Evolutionary conservation across 257 asterid species (phyloP).

Genomic region (Nicotiana noctiflora): DNA sequence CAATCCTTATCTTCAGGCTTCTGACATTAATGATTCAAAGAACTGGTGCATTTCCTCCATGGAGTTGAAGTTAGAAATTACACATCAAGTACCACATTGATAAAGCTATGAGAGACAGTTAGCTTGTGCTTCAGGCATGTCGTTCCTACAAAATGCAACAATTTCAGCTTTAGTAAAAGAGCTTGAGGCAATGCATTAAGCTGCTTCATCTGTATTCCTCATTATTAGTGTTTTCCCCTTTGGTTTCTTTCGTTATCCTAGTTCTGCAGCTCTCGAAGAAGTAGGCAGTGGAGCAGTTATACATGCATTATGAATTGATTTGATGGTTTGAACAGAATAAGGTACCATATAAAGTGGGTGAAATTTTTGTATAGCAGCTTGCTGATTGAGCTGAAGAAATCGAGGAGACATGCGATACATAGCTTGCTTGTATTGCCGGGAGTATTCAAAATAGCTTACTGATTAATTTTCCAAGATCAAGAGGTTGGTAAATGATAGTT

Average conservation of each 20-base stretch:
- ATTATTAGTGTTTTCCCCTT: background rate
- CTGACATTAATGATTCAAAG: background rate
- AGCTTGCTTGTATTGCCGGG: background rate
- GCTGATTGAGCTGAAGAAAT: background rate
- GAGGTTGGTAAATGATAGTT: background rate
- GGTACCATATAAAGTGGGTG: background rate
- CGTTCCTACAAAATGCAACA: background rate
- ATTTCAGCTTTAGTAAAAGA: background rate
- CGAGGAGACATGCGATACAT: background rate
- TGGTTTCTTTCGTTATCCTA: background rate
- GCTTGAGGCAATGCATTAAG: background rate
- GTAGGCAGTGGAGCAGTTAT: background rate
- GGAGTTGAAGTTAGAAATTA: background rate
- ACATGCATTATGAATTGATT: background rate
- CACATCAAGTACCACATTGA: background rate
- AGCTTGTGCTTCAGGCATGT: background rate
- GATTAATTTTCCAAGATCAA: background rate
- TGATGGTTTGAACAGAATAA: background rate
- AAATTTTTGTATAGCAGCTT: background rate
- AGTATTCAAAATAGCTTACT: background rate
- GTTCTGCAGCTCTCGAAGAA: background rate
- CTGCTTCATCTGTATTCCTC: constrained; percentile 2
- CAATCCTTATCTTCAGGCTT: background rate
- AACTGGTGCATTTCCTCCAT: background rate
- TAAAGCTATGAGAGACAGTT: background rate